Base-by-base conservation (phyloP, 257 asterid genomes). In the Datura wrightii region DNA sequence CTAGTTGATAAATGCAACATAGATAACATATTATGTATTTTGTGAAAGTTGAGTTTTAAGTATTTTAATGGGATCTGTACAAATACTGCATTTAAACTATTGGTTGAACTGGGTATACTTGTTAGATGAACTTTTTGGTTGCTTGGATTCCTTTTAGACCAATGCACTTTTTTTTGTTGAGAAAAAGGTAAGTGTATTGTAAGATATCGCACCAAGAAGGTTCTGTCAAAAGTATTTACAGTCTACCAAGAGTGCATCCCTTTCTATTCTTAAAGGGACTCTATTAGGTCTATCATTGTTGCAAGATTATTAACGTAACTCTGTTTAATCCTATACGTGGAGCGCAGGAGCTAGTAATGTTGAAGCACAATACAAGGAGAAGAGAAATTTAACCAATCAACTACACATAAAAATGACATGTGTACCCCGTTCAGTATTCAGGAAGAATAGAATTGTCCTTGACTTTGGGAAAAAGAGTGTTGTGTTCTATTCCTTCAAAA, bases 231-330 rank as follows among this genome's bases (percentile, higher is more conserved):
- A 71, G 80, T 19, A 44, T 71, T 44, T 71, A 71, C 56, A 71
- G 10, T 44, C 80, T 71, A 71, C 56, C 52, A 71, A 19, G 55
- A 71, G 56, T 71, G 79, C 79, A 44, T 19, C 80, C 79, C 9
- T 70, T 50, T 6, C 65, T 18, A 58, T 58, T 42, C 55, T 70
- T 18, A 70, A 42, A 70, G 79, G 54, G 36, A 70, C 42, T 70
- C 79, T 41, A 16, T 70, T 19, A 42, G 55, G n/a, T 70, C 55
- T 70, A 9, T 42, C 37, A 70, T 44, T 69, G 24, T 55, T 70
- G 42, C 79, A 70, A n/a, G 10, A 70, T 70, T 55, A 70, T 70
- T 41, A 70, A 42, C 79, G 16, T 58, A 58, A 58, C 36, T 59
- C 36, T n/a, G 2, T 9, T 50, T 3, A 50, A 50, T 50, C 54